Conservation (phyloP, 306 rosid genomes). For the Pyrus bretschneideri region DNA sequence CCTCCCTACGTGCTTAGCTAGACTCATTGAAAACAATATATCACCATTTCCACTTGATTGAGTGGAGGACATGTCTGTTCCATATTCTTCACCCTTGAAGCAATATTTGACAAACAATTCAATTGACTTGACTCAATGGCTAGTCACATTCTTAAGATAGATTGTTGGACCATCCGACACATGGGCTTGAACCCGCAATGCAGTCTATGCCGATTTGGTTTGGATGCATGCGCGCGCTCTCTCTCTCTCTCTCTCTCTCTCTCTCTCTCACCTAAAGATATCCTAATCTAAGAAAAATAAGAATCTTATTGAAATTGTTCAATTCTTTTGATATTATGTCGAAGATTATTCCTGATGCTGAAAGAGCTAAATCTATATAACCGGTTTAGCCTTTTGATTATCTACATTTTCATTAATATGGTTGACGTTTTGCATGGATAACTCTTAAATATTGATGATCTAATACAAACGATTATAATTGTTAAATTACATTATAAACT, state of each 20-base stretch:
- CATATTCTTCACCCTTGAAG: background rate
- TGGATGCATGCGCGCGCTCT: background rate
- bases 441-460: no score
- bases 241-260: no score
- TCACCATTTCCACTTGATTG: constrained; percentile 3
- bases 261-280: background rate
- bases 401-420: no score
- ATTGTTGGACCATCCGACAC: background rate
- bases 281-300: no score
- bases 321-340: no score
- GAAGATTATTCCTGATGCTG: background rate
- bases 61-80: background rate
- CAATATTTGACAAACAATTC: background rate
- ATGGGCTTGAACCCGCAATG: background rate
- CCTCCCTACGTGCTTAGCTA: background rate
- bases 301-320: no score
- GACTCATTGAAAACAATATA: background rate
- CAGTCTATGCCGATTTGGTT: background rate
- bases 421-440: no score
- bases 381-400: no score
- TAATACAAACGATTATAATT: no score
- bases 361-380: no score
- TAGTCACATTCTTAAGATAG: background rate
- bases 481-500: background rate
- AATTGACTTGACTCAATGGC: background rate